Conservation (phyloP, 805 yeast genomes). For the Starmera caribaea region DNA sequence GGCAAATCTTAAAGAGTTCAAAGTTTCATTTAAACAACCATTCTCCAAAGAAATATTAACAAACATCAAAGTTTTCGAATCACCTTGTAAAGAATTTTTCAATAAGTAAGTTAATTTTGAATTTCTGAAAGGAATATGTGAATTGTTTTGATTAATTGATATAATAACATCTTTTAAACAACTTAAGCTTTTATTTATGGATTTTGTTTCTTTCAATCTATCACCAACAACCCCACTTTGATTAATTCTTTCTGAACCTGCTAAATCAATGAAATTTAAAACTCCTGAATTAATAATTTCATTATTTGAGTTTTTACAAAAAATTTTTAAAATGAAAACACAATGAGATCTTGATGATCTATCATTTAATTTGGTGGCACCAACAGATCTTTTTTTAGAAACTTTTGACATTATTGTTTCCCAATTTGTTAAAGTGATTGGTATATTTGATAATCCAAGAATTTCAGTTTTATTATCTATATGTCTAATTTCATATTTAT, state of each 20-base stretch:
- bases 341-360: constrained; percentile 90
- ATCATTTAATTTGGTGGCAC: constrained; percentile 72
- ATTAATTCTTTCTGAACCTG: constrained; percentile 84
- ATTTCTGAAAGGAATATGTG: constrained; percentile 88
- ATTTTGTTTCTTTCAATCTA: constrained; percentile 75
- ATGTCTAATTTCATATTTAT: constrained; percentile 64
- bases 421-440: background rate
- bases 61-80: constrained; percentile 87
- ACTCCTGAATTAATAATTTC: constrained; percentile 45
- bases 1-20: constrained; percentile 85
- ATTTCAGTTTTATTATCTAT: constrained; percentile 52
- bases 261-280: constrained; percentile 79
- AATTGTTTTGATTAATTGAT: constrained; percentile 39
- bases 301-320: constrained; percentile 42
- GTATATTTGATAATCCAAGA: constrained; percentile 45
- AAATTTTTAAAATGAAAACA: constrained; percentile 55
- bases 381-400: constrained; percentile 57
- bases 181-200: constrained; percentile 82
- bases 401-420: constrained; percentile 43
- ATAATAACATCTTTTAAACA: constrained; percentile 84
- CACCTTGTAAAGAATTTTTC: constrained; percentile 76
- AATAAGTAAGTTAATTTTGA: constrained; percentile 83
- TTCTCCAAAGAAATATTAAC: constrained; percentile 72
- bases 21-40: constrained; percentile 60
- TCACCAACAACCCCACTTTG: constrained; percentile 74